These are phyloP conservation scores for Colletotrichum melonis DNA, from an alignment of 2,329 filamentous ascomycete species.

Conservation along the genomic window DNA sequence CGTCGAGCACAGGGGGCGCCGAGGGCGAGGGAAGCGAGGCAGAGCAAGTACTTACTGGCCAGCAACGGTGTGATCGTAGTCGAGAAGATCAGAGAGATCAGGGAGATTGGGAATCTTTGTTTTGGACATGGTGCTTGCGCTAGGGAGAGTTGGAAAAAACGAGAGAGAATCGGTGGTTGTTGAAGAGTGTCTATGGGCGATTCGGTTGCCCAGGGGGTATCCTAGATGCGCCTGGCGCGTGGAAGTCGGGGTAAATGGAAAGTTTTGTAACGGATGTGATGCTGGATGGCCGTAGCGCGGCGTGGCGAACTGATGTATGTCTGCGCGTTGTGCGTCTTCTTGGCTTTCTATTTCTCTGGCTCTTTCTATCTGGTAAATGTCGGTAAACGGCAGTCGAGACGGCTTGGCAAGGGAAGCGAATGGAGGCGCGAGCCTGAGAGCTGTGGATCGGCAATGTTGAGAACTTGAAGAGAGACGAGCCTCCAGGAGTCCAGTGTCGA, in stretches of 20 bases:
- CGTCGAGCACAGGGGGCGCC: neutral
- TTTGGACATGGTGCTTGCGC: constrained; percentile 21
- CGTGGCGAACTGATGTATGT: neutral
- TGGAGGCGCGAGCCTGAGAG: constrained; percentile 1
- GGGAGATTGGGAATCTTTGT: constrained; percentile 59
- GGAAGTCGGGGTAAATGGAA: neutral
- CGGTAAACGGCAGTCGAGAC: constrained; percentile 21
- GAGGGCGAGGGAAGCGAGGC: neutral
- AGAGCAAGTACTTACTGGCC: constrained; percentile 76
- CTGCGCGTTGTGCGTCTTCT: neutral
- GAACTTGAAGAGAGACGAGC: neutral
- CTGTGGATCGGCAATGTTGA: constrained; percentile 20
- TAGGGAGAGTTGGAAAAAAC: neutral
- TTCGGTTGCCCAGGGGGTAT: constrained; percentile 1
- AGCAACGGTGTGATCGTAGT: constrained; percentile 82
- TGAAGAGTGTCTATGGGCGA: neutral
- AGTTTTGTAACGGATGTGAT: neutral
- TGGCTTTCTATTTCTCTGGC: neutral
- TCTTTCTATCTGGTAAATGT: neutral
- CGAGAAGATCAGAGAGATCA: constrained; percentile 66
- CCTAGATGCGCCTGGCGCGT: constrained; percentile 1
- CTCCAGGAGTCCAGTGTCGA: neutral
- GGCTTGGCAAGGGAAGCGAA: constrained; percentile 22
- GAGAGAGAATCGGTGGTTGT: neutral
- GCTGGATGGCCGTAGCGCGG: neutral